Evolutionary conservation across 495 filamentous ascomycete species (phyloP).

Genomic region (Neurospora sp.): DNA sequence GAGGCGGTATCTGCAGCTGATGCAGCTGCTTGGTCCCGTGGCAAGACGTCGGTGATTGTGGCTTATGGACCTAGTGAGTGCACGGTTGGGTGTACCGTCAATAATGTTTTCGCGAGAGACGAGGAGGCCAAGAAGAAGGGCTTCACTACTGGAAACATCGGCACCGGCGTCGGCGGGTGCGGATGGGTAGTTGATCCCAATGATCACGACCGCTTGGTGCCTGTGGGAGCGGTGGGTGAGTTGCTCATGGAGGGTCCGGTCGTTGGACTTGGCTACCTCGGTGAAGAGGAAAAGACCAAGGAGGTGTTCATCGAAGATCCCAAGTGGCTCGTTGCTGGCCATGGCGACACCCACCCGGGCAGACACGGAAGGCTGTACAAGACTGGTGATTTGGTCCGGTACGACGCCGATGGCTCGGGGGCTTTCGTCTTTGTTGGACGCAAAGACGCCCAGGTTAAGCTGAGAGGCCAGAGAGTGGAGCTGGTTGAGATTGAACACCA

Average conservation of each 20-base stretch:
- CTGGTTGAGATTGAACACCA: constrained; percentile 57
- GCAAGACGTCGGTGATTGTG: constrained; percentile 35
- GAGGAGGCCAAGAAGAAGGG: constrained; percentile 12
- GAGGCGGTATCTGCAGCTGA: constrained; percentile 31
- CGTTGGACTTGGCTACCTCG: constrained; percentile 41
- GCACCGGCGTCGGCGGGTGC: constrained; percentile 31
- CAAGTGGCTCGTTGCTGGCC: constrained; percentile 36
- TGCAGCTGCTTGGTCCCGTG: constrained; percentile 25
- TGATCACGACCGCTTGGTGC: constrained; percentile 42
- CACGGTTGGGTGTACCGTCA: constrained; percentile 38
- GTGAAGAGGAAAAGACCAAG: constrained; percentile 32
- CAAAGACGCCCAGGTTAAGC: constrained; percentile 55
- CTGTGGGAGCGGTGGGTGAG: constrained; percentile 52
- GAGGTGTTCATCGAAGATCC: constrained; percentile 41
- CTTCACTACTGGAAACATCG: constrained; percentile 27
- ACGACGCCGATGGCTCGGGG: constrained; percentile 44
- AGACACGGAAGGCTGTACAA: constrained; percentile 52
- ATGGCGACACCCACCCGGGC: constrained; percentile 22
- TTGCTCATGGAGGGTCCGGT: constrained; percentile 51
- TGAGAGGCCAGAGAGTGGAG: constrained; percentile 57
- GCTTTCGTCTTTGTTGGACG: constrained; percentile 49
- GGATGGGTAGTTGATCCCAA: constrained; percentile 49
- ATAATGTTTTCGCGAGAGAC: constrained; percentile 23
- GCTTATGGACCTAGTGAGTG: constrained; percentile 51
- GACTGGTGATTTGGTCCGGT: constrained; percentile 55